Evolutionary conservation across 2,329 filamentous ascomycete species (phyloP).

Genomic region (Aspergillus ibericus): DNA sequence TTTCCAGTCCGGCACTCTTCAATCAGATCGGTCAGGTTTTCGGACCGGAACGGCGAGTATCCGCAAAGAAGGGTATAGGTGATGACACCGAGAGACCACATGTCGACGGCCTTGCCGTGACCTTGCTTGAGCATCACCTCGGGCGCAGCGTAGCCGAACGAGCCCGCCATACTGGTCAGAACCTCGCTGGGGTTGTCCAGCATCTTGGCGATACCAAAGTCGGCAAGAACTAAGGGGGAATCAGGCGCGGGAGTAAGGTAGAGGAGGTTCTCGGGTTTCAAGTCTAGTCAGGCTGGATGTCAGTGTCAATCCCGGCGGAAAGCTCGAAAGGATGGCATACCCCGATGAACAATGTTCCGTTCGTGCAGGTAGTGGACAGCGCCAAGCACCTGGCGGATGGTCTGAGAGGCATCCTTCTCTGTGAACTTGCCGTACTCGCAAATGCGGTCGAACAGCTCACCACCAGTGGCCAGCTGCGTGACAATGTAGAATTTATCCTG

Average conservation of each 20-base stretch:
- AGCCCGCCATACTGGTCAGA: slow-evolving; percentile 96
- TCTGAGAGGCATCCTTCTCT: slow-evolving; percentile 94
- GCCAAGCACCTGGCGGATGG: slow-evolving; percentile 88
- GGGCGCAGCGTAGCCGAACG: slow-evolving; percentile 94
- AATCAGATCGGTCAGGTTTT: slow-evolving; percentile 88
- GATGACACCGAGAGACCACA: slow-evolving; percentile 99
- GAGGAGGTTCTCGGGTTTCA: slow-evolving; percentile 96
- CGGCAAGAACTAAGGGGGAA: slow-evolving; percentile 87
- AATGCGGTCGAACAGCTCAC: slow-evolving; percentile 96
- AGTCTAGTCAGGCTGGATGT: slow-evolving; percentile 57
- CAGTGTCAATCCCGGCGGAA: background rate
- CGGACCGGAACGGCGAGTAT: slow-evolving; percentile 95
- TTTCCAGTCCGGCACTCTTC: slow-evolving; percentile 84
- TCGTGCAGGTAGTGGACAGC: slow-evolving; percentile 93
- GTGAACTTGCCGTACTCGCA: slow-evolving; percentile 98
- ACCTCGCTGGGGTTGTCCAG: slow-evolving; percentile 87
- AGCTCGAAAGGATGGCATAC: slow-evolving; percentile 47
- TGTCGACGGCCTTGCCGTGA: slow-evolving; percentile 96
- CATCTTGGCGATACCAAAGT: slow-evolving; percentile 99
- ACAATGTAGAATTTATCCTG: slow-evolving; percentile 99
- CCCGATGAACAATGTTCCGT: slow-evolving; percentile 94
- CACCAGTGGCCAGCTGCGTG: slow-evolving; percentile 90
- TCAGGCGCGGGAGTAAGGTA: slow-evolving; percentile 77
- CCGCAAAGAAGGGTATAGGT: slow-evolving; percentile 97
- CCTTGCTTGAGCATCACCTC: slow-evolving; percentile 98